phyloP scores from a whole-genome alignment of 805 yeast genomes.

The Groenewaldozyma tartarivorans region DNA sequence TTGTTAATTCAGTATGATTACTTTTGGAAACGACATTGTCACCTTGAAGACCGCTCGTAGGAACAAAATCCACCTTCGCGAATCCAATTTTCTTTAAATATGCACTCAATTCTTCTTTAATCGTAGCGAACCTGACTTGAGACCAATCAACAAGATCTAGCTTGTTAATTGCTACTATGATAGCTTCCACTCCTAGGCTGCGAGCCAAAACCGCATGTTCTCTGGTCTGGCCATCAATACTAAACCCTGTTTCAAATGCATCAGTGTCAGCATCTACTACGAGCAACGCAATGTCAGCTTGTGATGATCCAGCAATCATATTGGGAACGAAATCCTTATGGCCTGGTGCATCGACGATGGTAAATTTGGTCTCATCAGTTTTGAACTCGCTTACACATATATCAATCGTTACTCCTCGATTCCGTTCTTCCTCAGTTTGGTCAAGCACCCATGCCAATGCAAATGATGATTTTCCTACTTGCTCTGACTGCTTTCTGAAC shows the following conservation, averaged over 20 bases:
- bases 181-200: constrained; percentile 51
- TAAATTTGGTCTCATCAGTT: constrained; percentile 44
- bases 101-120: constrained; percentile 38
- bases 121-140: constrained; percentile 41
- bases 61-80: constrained; percentile 42
- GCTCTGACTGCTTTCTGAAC: constrained; percentile 53
- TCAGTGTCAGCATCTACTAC: constrained; percentile 59
- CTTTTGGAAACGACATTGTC: constrained; percentile 45
- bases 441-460: constrained; percentile 83
- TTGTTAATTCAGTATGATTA: constrained; percentile 13
- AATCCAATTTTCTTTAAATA: constrained; percentile 46
- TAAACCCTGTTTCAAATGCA: constrained; percentile 64
- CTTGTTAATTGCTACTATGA: constrained; percentile 61
- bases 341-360: constrained; percentile 80
- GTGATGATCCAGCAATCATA: constrained; percentile 75
- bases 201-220: constrained; percentile 67
- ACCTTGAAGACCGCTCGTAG: constrained; percentile 63
- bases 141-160: constrained; percentile 57
- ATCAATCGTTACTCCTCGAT: constrained; percentile 71
- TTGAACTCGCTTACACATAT: constrained; percentile 61
- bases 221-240: constrained; percentile 62
- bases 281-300: constrained; percentile 65
- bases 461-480: constrained; percentile 66
- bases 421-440: constrained; percentile 67
- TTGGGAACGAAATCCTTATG: constrained; percentile 77